Evolutionary conservation across 495 filamentous ascomycete genomes (phyloP).

Genomic region (Aspergillus asperescens): DNA sequence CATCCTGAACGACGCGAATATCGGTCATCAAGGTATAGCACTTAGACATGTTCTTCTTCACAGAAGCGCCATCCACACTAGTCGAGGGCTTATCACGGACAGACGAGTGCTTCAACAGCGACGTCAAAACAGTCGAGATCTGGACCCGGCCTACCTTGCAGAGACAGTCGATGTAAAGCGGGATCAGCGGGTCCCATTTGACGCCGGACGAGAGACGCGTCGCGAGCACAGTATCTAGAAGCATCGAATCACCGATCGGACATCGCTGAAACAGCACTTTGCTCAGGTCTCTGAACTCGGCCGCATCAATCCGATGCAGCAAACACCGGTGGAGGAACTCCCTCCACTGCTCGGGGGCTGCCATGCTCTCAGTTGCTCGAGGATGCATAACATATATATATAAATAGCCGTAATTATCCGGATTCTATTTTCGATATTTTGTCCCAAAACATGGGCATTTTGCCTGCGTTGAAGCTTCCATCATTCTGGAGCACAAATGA

Average conservation of each 20-base stretch:
- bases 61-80: slow-evolving; percentile 10
- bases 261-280: slow-evolving; percentile 29
- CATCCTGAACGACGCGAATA: slow-evolving; percentile 42
- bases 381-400: slow-evolving; percentile 12
- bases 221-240: slow-evolving; percentile 57
- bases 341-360: slow-evolving; percentile 38
- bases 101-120: slow-evolving; percentile 55
- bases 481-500: too few species aligned
- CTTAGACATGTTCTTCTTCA: slow-evolving; percentile 15
- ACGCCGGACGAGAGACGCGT: slow-evolving; percentile 44
- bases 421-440: neutral
- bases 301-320: slow-evolving; percentile 39
- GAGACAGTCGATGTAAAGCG: slow-evolving; percentile 59
- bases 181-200: slow-evolving; percentile 59
- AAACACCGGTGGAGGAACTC: slow-evolving; percentile 41
- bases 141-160: slow-evolving; percentile 50
- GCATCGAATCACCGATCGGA: slow-evolving; percentile 31
- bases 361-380: slow-evolving; percentile 11
- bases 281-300: slow-evolving; percentile 37
- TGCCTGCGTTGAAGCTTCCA: neutral
- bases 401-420: neutral
- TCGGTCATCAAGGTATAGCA: slow-evolving; percentile 42
- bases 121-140: slow-evolving; percentile 51
- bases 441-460: slow-evolving; percentile 16
- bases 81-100: slow-evolving; percentile 26